Evolutionary conservation across 2,329 filamentous ascomycete species (phyloP).

Genomic region (Nectriaceae sp.): DNA sequence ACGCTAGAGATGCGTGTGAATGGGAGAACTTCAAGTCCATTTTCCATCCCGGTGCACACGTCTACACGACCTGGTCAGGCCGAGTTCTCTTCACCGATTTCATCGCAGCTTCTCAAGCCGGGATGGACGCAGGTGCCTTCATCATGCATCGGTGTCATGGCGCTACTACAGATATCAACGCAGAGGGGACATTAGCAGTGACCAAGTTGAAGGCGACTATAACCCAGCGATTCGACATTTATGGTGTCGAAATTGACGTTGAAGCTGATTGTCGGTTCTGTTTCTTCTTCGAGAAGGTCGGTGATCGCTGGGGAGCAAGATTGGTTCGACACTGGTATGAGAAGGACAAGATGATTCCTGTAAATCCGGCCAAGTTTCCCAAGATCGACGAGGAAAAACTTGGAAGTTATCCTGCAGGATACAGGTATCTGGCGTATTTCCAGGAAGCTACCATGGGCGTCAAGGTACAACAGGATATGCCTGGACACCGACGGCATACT

Average conservation of each 20-base stretch:
- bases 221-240: constrained; percentile 47
- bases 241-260: constrained; percentile 44
- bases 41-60: constrained; percentile 48
- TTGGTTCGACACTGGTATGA: constrained; percentile 53
- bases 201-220: constrained; percentile 54
- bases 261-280: constrained; percentile 49
- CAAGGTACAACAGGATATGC: constrained; percentile 45
- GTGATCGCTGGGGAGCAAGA: constrained; percentile 42
- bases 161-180: constrained; percentile 42
- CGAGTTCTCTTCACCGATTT: constrained; percentile 41
- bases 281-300: constrained; percentile 46
- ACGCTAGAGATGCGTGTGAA: constrained; percentile 47
- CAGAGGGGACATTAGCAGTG: constrained; percentile 40
- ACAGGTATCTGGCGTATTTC: constrained; percentile 46
- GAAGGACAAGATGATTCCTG: constrained; percentile 51
- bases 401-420: constrained; percentile 43
- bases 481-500: constrained; percentile 40
- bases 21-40: constrained; percentile 54
- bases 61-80: constrained; percentile 55
- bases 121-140: constrained; percentile 44
- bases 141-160: constrained; percentile 48
- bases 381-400: constrained; percentile 41
- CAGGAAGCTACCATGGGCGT: constrained; percentile 49
- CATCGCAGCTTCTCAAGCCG: constrained; percentile 39
- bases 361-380: constrained; percentile 45